A percentile compares a stretch with the other conserved stretches of the same genome.
phyloP scores from a whole-genome alignment of 2,329 filamentous ascomycete genomes.

The Emergomyces pasteurianus region DNA sequence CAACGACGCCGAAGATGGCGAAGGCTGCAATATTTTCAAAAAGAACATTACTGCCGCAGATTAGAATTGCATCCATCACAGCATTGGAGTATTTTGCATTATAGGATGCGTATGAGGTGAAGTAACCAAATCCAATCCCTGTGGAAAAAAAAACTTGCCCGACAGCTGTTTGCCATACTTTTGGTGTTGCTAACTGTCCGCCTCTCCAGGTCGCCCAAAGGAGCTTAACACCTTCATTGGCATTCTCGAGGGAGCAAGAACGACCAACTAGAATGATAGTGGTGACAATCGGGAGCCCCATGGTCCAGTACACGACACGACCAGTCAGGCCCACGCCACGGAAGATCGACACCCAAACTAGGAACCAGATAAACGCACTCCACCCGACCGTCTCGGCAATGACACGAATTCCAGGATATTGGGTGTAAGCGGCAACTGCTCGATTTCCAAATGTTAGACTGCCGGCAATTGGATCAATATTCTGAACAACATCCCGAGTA shows the following conservation, averaged over 20 bases:
- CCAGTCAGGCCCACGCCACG: constrained; percentile 47
- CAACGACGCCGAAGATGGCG: constrained; percentile 46
- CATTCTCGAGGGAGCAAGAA: constrained; percentile 43
- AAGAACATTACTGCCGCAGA: constrained; percentile 43
- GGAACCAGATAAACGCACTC: constrained; percentile 48
- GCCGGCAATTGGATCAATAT: constrained; percentile 33
- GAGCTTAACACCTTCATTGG: constrained; percentile 40
- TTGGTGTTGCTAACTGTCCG: constrained; percentile 38
- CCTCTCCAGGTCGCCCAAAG: constrained; percentile 40
- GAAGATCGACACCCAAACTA: constrained; percentile 50
- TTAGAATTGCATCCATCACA: constrained; percentile 46
- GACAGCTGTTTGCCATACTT: constrained; percentile 48
- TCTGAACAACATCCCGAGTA: constrained; percentile 37
- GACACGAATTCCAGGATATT: constrained; percentile 37
- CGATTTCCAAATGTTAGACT: constrained; percentile 27
- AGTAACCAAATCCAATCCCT: constrained; percentile 48
- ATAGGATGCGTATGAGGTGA: constrained; percentile 47
- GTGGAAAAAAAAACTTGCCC: constrained; percentile 51
- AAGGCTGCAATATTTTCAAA: constrained; percentile 45
- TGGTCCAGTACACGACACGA: constrained; percentile 50
- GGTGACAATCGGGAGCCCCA: constrained; percentile 47
- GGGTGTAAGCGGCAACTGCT: constrained; percentile 32
- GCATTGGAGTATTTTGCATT: constrained; percentile 46
- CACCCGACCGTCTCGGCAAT: constrained; percentile 48
- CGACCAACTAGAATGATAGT: constrained; percentile 46